These are phyloP conservation scores for Leccinum subspadiceum DNA, from an alignment of 1,284 basidiomycete species.

Conservation along the genomic window DNA sequence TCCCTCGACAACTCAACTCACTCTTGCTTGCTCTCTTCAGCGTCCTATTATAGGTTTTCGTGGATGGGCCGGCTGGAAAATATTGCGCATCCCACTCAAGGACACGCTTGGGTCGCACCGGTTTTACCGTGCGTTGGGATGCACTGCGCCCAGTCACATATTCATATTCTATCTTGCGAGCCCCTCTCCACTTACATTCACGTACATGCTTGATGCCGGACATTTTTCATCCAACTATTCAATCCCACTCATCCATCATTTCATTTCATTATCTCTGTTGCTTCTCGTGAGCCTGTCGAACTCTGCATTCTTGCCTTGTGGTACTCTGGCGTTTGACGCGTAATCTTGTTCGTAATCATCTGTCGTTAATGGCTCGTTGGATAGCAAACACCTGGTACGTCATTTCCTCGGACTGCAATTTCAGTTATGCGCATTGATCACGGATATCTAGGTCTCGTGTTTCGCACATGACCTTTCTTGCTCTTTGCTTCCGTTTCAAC, in stretches of 20 bases:
- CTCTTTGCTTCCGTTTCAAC: background rate
- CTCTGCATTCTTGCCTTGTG: background rate
- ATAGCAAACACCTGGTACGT: constrained; percentile 13
- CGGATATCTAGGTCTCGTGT: background rate
- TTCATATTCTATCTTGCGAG: background rate
- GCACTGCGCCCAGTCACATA: background rate
- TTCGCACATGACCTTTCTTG: background rate
- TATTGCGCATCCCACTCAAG: background rate
- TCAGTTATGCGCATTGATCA: background rate
- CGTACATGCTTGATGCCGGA: constrained; percentile 8
- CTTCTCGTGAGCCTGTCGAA: background rate
- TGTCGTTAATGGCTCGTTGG: constrained; percentile 4
- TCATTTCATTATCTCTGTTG: background rate
- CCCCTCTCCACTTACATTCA: constrained; percentile 1
- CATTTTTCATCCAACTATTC: constrained; percentile 1
- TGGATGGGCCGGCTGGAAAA: background rate
- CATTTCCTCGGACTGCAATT: background rate
- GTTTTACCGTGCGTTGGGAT: background rate
- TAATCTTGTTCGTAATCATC: constrained; percentile 2
- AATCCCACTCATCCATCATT: background rate
- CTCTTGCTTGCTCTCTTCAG: background rate
- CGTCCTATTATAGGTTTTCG: background rate
- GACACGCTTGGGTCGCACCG: background rate
- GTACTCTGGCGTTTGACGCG: background rate
- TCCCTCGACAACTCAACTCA: background rate